A percentile compares a stretch with the other conserved stretches of the same genome.
These are phyloP conservation scores for Plectosphaerella plurivora DNA, from an alignment of 2,329 filamentous ascomycete species.

Conservation along the genomic window DNA sequence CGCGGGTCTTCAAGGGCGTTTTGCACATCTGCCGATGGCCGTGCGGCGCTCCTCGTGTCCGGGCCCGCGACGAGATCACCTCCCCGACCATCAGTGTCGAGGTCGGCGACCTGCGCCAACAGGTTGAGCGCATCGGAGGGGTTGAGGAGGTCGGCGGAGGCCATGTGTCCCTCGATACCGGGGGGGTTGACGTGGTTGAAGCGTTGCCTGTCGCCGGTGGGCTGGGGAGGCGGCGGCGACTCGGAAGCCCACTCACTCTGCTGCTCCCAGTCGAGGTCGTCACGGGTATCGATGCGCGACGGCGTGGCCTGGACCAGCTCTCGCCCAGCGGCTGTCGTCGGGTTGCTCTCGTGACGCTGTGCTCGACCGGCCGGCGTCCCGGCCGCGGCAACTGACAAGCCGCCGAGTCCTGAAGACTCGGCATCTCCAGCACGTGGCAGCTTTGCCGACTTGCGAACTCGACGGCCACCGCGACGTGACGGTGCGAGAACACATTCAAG, in stretches of 20 bases:
- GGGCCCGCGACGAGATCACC: slow-evolving; percentile 5
- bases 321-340: background rate
- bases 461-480: slow-evolving; percentile 31
- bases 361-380: background rate
- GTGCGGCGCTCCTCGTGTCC: slow-evolving; percentile 8
- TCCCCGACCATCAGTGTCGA: slow-evolving; percentile 21
- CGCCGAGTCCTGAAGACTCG: background rate
- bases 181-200: slow-evolving; percentile 11
- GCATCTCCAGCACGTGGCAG: slow-evolving; percentile 1
- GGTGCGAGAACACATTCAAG: slow-evolving; percentile 34
- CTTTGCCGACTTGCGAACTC: slow-evolving; percentile 16
- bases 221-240: slow-evolving; percentile 12
- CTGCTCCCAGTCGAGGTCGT: slow-evolving; percentile 1
- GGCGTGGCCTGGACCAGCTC: too few relatives aligned
- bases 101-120: slow-evolving; percentile 34
- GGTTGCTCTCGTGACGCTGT: background rate
- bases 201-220: slow-evolving; percentile 8
- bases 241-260: slow-evolving; percentile 12
- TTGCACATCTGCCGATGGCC: slow-evolving; percentile 1
- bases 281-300: too few relatives aligned
- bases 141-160: slow-evolving; percentile 32
- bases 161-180: slow-evolving; percentile 32
- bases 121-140: slow-evolving; percentile 36
- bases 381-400: background rate
- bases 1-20: slow-evolving; percentile 1